phyloP scores from a whole-genome alignment of 2,329 filamentous ascomycete genomes.

The Diatrype stigma region DNA sequence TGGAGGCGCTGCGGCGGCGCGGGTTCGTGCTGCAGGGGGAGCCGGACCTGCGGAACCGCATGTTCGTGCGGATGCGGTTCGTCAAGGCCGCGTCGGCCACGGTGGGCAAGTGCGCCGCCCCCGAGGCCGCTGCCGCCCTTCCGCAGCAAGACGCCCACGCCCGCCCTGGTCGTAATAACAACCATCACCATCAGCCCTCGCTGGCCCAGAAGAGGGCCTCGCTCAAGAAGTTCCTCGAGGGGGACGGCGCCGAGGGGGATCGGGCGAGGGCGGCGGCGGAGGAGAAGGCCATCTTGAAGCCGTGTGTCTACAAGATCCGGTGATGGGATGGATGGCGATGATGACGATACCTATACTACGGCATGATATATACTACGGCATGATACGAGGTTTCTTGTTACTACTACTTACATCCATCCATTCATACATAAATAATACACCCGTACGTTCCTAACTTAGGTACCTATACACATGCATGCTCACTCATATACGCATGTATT shows the following conservation, averaged over 20 bases:
- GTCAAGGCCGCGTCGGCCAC: slow-evolving; percentile 73
- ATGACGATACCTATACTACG: background rate
- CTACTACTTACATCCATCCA: too few relatives aligned
- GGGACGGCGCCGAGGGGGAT: slow-evolving; percentile 50
- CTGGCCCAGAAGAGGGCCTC: slow-evolving; percentile 33
- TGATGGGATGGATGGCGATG: slow-evolving; percentile 28
- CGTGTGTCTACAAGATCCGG: slow-evolving; percentile 91
- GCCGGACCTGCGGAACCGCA: slow-evolving; percentile 81
- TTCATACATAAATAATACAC: too few relatives aligned
- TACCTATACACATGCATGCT: too few relatives aligned
- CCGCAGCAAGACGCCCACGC: too few relatives aligned
- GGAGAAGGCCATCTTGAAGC: slow-evolving; percentile 71
- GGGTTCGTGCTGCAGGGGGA: slow-evolving; percentile 80
- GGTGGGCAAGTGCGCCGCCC: slow-evolving; percentile 67
- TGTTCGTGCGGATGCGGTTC: slow-evolving; percentile 98
- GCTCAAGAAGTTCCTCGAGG: slow-evolving; percentile 58
- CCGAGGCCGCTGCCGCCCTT: slow-evolving; percentile 6
- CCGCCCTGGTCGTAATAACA: background rate
- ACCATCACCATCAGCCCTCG: background rate
- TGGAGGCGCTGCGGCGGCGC: slow-evolving; percentile 73
- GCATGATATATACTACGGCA: too few relatives aligned
- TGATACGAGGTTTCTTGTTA: too few relatives aligned
- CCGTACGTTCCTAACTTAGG: too few relatives aligned
- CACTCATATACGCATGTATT: too few relatives aligned
- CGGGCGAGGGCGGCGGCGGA: slow-evolving; percentile 63